These are phyloP conservation scores for Aspergillus sp. DNA, from an alignment of 2,329 filamentous ascomycete species.

Conservation along the genomic window DNA sequence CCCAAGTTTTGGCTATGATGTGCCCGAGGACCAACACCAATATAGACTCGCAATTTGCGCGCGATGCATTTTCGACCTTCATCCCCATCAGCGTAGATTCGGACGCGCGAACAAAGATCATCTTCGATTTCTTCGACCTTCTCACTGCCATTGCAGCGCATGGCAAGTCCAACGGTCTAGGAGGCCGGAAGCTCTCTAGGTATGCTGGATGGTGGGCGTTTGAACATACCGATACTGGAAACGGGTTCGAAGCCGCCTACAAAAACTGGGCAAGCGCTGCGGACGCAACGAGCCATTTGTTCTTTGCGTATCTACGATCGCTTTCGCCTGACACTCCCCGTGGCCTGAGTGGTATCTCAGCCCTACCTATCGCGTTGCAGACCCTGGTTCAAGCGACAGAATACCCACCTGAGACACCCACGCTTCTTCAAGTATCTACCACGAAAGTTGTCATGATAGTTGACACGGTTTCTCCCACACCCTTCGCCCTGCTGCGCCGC, in stretches of 20 bases:
- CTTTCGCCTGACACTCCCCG: slow-evolving; percentile 76
- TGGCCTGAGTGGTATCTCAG: slow-evolving; percentile 76
- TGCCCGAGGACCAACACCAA: slow-evolving; percentile 28
- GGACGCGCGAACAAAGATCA: slow-evolving; percentile 81
- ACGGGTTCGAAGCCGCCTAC: slow-evolving; percentile 94
- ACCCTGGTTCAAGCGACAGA: slow-evolving; percentile 89
- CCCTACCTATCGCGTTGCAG: slow-evolving; percentile 87
- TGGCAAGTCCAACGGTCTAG: slow-evolving; percentile 89
- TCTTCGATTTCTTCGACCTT: slow-evolving; percentile 95
- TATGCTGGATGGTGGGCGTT: slow-evolving; percentile 99
- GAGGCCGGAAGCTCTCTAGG: slow-evolving; percentile 89
- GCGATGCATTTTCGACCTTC: slow-evolving; percentile 94
- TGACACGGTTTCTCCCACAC: slow-evolving; percentile 89
- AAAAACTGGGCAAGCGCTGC: slow-evolving; percentile 89
- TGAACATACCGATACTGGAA: slow-evolving; percentile 82
- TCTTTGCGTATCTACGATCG: slow-evolving; percentile 95
- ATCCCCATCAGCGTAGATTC: slow-evolving; percentile 93
- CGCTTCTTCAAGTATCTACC: slow-evolving; percentile 76
- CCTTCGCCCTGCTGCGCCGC: slow-evolving; percentile 85
- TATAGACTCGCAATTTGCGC: slow-evolving; percentile 85
- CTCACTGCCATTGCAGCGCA: slow-evolving; percentile 89
- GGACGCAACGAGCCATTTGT: slow-evolving; percentile 93
- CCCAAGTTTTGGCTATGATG: neutral
- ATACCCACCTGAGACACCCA: slow-evolving; percentile 82
- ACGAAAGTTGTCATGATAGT: slow-evolving; percentile 97